A percentile compares a stretch with the other conserved stretches of the same genome.
Conservation (phyloP, 78 protist genomes). For the Polysphondylium violaceum region DNA sequence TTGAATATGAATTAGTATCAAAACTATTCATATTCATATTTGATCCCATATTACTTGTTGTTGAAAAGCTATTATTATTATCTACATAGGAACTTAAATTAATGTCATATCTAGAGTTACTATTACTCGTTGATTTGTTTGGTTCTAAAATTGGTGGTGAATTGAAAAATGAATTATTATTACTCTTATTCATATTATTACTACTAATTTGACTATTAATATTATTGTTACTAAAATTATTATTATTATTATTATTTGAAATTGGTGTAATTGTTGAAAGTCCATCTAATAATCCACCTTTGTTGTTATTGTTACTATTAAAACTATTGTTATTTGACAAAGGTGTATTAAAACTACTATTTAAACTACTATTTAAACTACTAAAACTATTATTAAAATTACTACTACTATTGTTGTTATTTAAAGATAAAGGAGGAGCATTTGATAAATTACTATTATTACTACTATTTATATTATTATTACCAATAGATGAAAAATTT, state of each 20-base stretch:
- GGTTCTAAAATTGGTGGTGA: neutral
- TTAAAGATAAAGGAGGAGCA: neutral
- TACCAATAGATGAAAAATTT: neutral
- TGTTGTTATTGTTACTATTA: conserved; percentile 11
- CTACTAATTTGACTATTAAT: neutral
- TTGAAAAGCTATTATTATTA: too few species aligned
- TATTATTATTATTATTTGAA: neutral
- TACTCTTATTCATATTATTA: conserved; percentile 3
- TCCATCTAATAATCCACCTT: neutral
- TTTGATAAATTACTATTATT: neutral
- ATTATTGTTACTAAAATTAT: neutral
- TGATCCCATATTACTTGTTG: too few species aligned
- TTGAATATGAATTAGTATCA: too few species aligned
- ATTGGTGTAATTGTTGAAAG: neutral
- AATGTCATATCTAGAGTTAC: neutral
- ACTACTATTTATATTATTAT: neutral
- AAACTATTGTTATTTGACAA: neutral
- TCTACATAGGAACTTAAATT: too few species aligned
- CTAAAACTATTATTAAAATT: neutral
- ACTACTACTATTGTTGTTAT: neutral
- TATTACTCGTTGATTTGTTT: neutral
- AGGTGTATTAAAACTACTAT: too few species aligned
- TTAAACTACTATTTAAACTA: neutral
- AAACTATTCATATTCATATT: too few species aligned
- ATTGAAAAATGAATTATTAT: neutral